Percentiles rank a stretch among this genome's conserved stretches.
Conservation (phyloP, 345 rosid species). For the Reutealis trisperma region DNA sequence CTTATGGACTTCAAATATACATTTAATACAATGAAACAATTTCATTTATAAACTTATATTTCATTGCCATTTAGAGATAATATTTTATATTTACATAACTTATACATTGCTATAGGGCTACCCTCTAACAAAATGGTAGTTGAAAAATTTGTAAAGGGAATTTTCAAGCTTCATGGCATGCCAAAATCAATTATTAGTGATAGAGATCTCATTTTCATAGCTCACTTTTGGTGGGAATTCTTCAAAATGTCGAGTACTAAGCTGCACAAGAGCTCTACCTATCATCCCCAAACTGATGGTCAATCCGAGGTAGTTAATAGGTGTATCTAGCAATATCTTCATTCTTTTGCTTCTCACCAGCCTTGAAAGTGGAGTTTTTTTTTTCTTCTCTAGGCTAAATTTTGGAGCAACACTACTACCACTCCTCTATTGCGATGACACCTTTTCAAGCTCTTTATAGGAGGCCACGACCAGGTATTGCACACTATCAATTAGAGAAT, state of each 20-base stretch:
- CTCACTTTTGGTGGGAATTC: not conserved
- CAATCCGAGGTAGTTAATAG: not conserved
- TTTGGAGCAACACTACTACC: not conserved
- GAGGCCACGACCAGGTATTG: not conserved
- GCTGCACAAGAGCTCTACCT: not conserved
- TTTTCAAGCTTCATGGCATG: not conserved
- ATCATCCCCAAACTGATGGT: no score
- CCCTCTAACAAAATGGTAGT: no score
- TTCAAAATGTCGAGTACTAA: not conserved
- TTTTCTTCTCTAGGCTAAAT: not conserved
- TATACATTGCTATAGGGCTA: no score
- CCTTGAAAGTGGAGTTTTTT: not conserved
- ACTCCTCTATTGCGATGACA: not conserved
- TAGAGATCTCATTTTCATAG: no score
- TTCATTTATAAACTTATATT: no score
- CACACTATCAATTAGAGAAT: not conserved
- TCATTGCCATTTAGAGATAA: no score
- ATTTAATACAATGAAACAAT: no score
- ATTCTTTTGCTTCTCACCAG: not conserved
- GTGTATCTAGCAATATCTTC: not conserved
- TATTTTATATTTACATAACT: no score
- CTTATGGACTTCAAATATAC: no score
- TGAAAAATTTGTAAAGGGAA: not conserved
- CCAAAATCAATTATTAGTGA: not conserved
- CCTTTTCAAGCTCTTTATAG: not conserved